Conservation (phyloP, 192 early-diverging fungal genomes). For the Coemansia brasiliensis region DNA sequence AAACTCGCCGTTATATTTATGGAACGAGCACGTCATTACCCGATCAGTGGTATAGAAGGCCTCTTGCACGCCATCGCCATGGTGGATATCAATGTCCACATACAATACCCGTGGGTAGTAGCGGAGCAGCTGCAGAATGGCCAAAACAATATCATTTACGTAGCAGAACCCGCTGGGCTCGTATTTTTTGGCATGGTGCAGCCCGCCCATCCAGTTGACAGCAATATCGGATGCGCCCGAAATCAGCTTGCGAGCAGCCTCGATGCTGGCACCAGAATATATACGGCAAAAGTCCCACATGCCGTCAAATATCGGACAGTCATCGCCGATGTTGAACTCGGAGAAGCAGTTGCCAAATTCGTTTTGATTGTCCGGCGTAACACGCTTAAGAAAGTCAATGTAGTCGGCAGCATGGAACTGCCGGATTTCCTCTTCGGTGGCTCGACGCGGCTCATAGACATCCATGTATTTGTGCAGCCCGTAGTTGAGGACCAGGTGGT, state of each 20-base stretch:
- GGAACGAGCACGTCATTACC: conserved; percentile 95
- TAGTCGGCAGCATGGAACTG: conserved; percentile 96
- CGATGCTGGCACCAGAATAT: conserved; percentile 93
- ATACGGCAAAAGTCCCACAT: conserved; percentile 93
- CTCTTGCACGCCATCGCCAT: conserved; percentile 94
- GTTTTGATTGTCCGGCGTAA: conserved; percentile 71
- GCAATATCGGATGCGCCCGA: conserved; percentile 83
- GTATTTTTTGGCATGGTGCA: conserved; percentile 80
- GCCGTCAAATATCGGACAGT: conserved; percentile 97
- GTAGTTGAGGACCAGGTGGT: conserved; percentile 91
- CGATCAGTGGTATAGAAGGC: conserved; percentile 91
- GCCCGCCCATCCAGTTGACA: conserved; percentile 90
- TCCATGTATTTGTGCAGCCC: conserved; percentile 90
- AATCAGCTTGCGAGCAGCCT: conserved; percentile 82
- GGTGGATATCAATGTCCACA: conserved; percentile 91
- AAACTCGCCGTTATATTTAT: conserved; percentile 91
- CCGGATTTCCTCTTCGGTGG: conserved; percentile 86
- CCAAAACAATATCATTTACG: conserved; percentile 92
- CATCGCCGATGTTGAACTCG: conserved; percentile 92
- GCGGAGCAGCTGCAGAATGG: conserved; percentile 70
- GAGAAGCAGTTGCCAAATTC: conserved; percentile 59
- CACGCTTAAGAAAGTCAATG: conserved; percentile 90
- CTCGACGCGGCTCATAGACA: conserved; percentile 77
- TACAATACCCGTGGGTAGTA: conserved; percentile 90
- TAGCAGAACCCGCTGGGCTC: conserved; percentile 94